Conservation (phyloP, 805 yeast genomes). For the Lipomyces oligophaga region DNA sequence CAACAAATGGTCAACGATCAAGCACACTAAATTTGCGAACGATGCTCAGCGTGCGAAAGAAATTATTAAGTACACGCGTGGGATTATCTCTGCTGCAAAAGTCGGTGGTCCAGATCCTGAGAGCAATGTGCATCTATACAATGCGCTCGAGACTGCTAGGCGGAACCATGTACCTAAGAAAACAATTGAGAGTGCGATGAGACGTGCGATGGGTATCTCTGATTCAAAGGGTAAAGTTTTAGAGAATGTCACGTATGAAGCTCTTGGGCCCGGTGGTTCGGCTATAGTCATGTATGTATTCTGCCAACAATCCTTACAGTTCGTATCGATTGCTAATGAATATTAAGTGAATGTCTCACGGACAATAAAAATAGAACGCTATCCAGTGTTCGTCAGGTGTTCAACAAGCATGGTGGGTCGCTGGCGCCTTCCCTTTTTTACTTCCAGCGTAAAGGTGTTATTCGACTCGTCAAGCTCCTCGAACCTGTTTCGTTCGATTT, state of each 20-base stretch:
- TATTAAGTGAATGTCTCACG: slow-evolving; percentile 62
- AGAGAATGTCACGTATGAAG: slow-evolving; percentile 71
- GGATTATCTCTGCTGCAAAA: slow-evolving; percentile 71
- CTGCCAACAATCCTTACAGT: too few species aligned
- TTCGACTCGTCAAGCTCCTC: slow-evolving; percentile 35
- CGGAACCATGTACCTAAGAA: slow-evolving; percentile 74
- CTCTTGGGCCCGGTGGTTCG: slow-evolving; percentile 89
- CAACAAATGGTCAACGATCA: slow-evolving; percentile 91
- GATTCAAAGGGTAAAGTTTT: slow-evolving; percentile 41
- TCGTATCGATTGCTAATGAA: too few species aligned
- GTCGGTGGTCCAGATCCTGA: slow-evolving; percentile 65
- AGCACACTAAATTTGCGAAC: slow-evolving; percentile 89
- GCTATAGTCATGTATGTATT: slow-evolving; percentile 56
- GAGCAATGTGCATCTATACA: slow-evolving; percentile 56
- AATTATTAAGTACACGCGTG: slow-evolving; percentile 66
- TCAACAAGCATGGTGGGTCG: slow-evolving; percentile 58
- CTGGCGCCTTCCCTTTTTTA: slow-evolving; percentile 74
- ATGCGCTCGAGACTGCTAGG: slow-evolving; percentile 74
- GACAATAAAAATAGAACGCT: slow-evolving; percentile 84
- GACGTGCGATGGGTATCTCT: slow-evolving; percentile 72
- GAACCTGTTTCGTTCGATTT: slow-evolving; percentile 39
- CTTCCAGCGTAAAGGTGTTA: slow-evolving; percentile 74
- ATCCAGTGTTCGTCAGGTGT: slow-evolving; percentile 67
- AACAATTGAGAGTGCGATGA: slow-evolving; percentile 82
- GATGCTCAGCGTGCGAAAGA: slow-evolving; percentile 72